Conservation (phyloP, 805 yeast species). For the Cyberlindnera maritima region DNA sequence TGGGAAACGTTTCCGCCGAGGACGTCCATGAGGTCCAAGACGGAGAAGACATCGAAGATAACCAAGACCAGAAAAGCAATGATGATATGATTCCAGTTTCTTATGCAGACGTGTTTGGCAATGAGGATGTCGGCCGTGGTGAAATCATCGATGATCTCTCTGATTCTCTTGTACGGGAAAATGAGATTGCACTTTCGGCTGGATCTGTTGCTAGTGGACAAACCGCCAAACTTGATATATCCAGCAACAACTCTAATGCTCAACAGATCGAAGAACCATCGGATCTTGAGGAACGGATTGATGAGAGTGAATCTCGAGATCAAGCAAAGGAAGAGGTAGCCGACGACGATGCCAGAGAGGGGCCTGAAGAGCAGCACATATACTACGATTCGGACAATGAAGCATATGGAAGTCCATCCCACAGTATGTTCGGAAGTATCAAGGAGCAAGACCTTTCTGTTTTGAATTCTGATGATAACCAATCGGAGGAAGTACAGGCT, state of each 20-base stretch:
- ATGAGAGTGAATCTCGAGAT: background rate
- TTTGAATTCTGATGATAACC: constrained; percentile 3
- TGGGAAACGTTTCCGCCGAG: background rate
- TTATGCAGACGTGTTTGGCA: too few relatives aligned
- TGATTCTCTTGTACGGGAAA: background rate
- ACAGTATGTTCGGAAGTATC: constrained; percentile 25
- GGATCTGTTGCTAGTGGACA: background rate
- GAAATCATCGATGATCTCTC: background rate
- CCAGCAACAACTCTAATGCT: too few relatives aligned
- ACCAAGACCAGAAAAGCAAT: background rate
- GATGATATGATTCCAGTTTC: too few relatives aligned
- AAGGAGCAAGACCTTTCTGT: constrained; percentile 15
- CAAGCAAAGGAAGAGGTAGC: background rate
- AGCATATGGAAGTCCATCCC: constrained; percentile 24
- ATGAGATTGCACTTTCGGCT: background rate
- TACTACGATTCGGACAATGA: constrained; percentile 27
- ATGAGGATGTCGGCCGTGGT: background rate
- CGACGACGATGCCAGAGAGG: background rate
- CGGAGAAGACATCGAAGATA: background rate
- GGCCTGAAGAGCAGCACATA: constrained; percentile 11
- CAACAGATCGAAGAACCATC: background rate
- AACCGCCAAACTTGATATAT: too few relatives aligned
- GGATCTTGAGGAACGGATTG: background rate
- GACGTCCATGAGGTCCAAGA: background rate
- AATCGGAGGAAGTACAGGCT: background rate